Conservation (phyloP, 108 stramenopile species). For the Aureococcus anophagefferens region DNA sequence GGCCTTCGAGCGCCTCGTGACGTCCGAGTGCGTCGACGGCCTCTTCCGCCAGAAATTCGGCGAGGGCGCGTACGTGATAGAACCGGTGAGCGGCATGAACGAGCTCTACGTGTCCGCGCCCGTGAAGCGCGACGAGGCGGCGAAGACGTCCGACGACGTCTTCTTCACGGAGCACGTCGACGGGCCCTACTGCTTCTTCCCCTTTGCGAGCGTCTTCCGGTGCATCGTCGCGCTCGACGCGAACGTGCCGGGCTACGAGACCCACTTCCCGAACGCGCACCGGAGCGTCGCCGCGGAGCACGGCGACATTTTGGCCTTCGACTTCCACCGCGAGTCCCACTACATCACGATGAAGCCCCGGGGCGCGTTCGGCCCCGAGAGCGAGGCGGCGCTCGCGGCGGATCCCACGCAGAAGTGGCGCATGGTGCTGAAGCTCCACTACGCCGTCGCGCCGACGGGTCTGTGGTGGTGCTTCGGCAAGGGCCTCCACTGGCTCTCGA, state of each 20-base stretch:
- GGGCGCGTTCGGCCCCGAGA: no score
- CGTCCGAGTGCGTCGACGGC: constrained; percentile 2
- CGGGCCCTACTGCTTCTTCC: constrained; percentile 25
- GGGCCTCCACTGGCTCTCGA: constrained; percentile 7
- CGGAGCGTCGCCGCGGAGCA: background rate
- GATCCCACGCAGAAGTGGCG: constrained; percentile 12
- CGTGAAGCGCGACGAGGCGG: background rate
- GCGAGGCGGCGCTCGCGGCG: background rate
- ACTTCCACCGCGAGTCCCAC: constrained; percentile 36
- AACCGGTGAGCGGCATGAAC: constrained; percentile 27
- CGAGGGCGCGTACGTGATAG: constrained; percentile 11
- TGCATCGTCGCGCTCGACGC: constrained; percentile 30
- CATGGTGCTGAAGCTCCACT: constrained; percentile 33
- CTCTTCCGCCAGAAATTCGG: constrained; percentile 22
- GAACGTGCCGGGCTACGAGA: constrained; percentile 11
- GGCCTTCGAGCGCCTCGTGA: constrained; percentile 19
- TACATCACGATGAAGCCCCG: constrained; percentile 11
- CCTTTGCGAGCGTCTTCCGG: constrained; percentile 26
- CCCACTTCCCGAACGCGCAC: constrained; percentile 16
- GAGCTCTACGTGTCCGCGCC: constrained; percentile 34
- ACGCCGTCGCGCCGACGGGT: constrained; percentile 24
- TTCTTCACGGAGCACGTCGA: constrained; percentile 32
- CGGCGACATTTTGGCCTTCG: constrained; percentile 33
- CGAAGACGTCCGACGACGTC: constrained; percentile 25
- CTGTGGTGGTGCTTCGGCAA: constrained; percentile 11